Evolutionary conservation across 176 grass and related monocot genomes (phyloP).

Genomic region (Hsuehochloa calcarea): DNA sequence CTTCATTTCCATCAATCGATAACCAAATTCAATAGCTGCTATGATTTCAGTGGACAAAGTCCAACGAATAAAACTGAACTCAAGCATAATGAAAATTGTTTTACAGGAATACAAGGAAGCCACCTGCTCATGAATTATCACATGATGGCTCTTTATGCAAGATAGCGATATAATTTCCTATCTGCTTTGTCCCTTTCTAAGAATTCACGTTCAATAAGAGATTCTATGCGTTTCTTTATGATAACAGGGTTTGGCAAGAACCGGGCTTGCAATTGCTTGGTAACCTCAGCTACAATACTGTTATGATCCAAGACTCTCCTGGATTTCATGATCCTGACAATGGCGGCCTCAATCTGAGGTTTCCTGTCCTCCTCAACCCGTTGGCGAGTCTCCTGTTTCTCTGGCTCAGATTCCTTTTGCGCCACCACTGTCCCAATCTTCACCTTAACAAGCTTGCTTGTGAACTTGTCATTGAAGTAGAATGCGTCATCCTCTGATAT

Average conservation of each 20-base stretch:
- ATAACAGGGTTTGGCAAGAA: slow-evolving; percentile 96
- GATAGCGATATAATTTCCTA: slow-evolving; percentile 96
- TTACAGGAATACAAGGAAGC: slow-evolving; percentile 40
- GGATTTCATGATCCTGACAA: slow-evolving; percentile 96
- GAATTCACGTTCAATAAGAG: slow-evolving; percentile 92
- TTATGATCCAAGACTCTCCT: slow-evolving; percentile 92
- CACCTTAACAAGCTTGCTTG: slow-evolving; percentile 94
- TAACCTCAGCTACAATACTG: slow-evolving; percentile 91
- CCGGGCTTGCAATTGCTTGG: slow-evolving; percentile 80
- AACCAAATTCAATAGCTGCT: slow-evolving; percentile 6
- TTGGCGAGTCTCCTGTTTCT: slow-evolving; percentile 95
- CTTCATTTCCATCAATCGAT: slow-evolving; percentile 1
- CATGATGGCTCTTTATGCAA: slow-evolving; percentile 57
- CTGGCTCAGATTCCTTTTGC: slow-evolving; percentile 94
- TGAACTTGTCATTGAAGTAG: slow-evolving; percentile 93
- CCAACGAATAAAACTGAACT: slow-evolving; percentile 41
- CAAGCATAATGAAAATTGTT: slow-evolving; percentile 37
- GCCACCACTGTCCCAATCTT: slow-evolving; percentile 95
- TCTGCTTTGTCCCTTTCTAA: slow-evolving; percentile 96
- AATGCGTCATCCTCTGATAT: slow-evolving; percentile 94
- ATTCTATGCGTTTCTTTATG: slow-evolving; percentile 95
- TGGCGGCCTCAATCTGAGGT: slow-evolving; percentile 93
- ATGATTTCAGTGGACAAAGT: slow-evolving; percentile 27
- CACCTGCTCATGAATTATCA: slow-evolving; percentile 27
- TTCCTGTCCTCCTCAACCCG: slow-evolving; percentile 96